Evolutionary conservation across 2,329 filamentous ascomycete species (phyloP).

Genomic region (Acrodontium crateriforme): DNA sequence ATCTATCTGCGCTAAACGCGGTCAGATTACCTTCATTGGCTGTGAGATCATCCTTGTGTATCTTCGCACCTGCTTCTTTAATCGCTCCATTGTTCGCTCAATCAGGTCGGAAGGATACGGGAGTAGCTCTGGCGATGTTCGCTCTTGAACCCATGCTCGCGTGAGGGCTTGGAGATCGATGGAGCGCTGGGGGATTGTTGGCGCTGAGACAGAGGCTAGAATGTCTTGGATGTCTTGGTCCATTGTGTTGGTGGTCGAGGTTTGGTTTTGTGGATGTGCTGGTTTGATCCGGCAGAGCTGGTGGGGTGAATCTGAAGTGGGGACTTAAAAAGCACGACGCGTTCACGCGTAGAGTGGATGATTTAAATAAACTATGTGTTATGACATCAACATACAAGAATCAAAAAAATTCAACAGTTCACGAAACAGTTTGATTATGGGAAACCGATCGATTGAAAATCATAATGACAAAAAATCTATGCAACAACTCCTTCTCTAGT

Average conservation of each 20-base stretch:
- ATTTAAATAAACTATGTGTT: no score
- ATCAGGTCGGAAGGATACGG: constrained; percentile 65
- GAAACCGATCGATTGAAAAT: no score
- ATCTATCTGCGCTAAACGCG: constrained; percentile 12
- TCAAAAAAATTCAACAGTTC: no score
- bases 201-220: constrained; percentile 34
- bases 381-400: no score
- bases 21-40: constrained; percentile 4
- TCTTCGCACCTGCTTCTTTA: constrained; percentile 12
- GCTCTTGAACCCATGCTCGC: constrained; percentile 84
- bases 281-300: no score
- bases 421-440: no score
- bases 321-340: no score
- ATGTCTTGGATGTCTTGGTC: constrained; percentile 36
- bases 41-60: background rate
- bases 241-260: constrained; percentile 8
- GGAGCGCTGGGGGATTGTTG: constrained; percentile 39
- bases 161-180: constrained; percentile 80
- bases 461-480: no score
- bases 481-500: no score
- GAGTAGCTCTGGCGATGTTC: constrained; percentile 78
- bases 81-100: constrained; percentile 60
- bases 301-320: no score
- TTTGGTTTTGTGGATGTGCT: no score
- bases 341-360: no score